phyloP scores from a whole-genome alignment of 768 basidiomycete genomes.

The Lentinula sp. region DNA sequence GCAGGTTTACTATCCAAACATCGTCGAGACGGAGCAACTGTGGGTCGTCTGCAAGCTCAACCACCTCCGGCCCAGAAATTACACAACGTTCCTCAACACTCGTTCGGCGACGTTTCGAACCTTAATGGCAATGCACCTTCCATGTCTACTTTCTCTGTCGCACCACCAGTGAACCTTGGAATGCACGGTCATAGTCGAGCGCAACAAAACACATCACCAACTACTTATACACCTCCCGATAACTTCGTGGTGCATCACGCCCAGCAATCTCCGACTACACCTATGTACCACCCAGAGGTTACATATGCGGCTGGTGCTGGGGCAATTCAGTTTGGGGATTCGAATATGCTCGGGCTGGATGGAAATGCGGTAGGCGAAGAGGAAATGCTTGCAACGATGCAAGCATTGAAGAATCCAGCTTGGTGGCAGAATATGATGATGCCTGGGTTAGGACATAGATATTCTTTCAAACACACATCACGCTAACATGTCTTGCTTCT shows the following conservation, averaged over 20 bases:
- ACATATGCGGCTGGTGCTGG: conserved; percentile 36
- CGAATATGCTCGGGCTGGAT: conserved; percentile 27
- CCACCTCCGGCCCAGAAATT: conserved; percentile 32
- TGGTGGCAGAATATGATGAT: conserved; percentile 85
- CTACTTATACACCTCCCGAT: conserved; percentile 7
- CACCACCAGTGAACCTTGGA: conserved; percentile 12
- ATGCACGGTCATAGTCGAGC: background rate
- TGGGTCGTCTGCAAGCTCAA: conserved; percentile 46
- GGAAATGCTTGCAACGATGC: conserved; percentile 66
- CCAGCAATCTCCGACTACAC: conserved; percentile 23
- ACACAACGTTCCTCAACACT: background rate
- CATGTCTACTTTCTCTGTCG: conserved; percentile 23
- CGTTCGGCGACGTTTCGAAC: conserved; percentile 12
- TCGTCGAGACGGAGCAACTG: conserved; percentile 60
- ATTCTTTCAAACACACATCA: conserved; percentile 5
- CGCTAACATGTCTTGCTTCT: background rate
- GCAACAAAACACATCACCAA: background rate
- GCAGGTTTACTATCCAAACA: conserved; percentile 64
- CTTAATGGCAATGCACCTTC: conserved; percentile 9
- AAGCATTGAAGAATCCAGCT: conserved; percentile 60
- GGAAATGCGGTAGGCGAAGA: conserved; percentile 27
- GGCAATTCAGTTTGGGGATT: conserved; percentile 34
- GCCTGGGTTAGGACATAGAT: conserved; percentile 52
- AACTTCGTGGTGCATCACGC: background rate
- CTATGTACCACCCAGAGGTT: conserved; percentile 41